A percentile compares a stretch with the other conserved stretches of the same genome.
Evolutionary conservation across 306 rosid genomes (phyloP).

Genomic region (peach (Prunus persica)): DNA sequence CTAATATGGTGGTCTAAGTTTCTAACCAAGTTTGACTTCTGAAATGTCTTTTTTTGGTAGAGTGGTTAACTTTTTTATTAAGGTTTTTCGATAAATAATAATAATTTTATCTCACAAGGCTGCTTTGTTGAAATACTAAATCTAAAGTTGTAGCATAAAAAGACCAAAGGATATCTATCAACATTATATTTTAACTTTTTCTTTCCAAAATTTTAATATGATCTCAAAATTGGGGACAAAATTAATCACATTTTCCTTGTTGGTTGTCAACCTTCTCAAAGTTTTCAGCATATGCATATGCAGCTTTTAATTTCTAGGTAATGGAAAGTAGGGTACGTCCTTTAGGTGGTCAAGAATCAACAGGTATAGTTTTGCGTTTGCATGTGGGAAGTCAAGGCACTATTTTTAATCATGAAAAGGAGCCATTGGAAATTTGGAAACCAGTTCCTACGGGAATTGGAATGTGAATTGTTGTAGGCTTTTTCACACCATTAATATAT

Average conservation of each 20-base stretch:
- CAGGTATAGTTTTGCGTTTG: background rate
- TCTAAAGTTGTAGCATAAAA: no score
- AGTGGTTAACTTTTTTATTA: conserved; percentile 2
- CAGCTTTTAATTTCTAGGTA: no score
- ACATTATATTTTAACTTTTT: no score
- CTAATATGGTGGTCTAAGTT: background rate
- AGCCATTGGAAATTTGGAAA: background rate
- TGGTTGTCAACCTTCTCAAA: background rate
- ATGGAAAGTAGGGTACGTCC: no score
- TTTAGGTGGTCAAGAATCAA: no score
- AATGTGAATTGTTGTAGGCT: background rate
- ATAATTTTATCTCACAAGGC: background rate
- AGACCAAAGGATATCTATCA: no score
- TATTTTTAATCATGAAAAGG: no score
- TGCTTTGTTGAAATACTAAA: background rate
- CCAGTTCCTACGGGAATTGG: background rate
- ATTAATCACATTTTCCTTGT: background rate
- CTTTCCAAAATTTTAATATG: no score
- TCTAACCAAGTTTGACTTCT: conserved; percentile 9
- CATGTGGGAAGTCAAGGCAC: background rate
- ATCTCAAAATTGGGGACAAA: background rate
- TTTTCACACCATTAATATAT: background rate
- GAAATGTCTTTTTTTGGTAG: background rate
- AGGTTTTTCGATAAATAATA: background rate
- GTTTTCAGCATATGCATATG: background rate